These are phyloP conservation scores for Teunomyces barrocoloradensis DNA, from an alignment of 805 yeast genomes.

Conservation along the genomic window DNA sequence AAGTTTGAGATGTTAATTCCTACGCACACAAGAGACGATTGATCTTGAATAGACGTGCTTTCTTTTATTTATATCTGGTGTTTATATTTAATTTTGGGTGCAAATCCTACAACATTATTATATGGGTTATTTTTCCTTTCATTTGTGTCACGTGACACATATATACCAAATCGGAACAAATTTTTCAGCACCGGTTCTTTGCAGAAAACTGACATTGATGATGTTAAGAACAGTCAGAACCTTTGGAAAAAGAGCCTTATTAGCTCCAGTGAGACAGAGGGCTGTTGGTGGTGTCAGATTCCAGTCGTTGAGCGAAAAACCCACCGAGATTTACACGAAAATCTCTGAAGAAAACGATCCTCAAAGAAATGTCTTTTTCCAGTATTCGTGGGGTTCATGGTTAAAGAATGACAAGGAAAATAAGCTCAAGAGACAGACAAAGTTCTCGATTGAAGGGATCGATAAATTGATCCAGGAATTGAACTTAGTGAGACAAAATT, in stretches of 20 bases:
- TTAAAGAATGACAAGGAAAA: constrained; percentile 72
- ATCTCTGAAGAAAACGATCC: constrained; percentile 64
- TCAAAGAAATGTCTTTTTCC: constrained; percentile 68
- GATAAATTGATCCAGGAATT: constrained; percentile 50
- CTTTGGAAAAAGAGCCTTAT: not conserved
- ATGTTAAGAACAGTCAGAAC: constrained; percentile 2
- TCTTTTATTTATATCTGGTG: not conserved
- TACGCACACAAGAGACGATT: constrained; percentile 19
- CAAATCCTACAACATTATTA: not conserved
- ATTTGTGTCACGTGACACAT: not conserved
- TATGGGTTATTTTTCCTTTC: too few relatives aligned
- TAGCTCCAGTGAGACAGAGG: not conserved
- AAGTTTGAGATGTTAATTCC: constrained; percentile 38
- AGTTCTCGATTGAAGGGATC: constrained; percentile 78
- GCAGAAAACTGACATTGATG: not conserved
- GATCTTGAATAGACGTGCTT: constrained; percentile 13
- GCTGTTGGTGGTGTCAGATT: not conserved
- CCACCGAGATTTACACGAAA: constrained; percentile 49
- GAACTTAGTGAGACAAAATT: constrained; percentile 31
- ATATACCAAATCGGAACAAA: not conserved
- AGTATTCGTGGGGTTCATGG: constrained; percentile 97
- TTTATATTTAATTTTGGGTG: not conserved
- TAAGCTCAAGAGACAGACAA: constrained; percentile 72
- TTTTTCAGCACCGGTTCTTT: not conserved
- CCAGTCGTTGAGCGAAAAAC: constrained; percentile 12